Evolutionary conservation across 768 basidiomycete genomes (phyloP), one percentile per base, ranked within the genome.

Genomic region (Mycena capillaripes): DNA sequence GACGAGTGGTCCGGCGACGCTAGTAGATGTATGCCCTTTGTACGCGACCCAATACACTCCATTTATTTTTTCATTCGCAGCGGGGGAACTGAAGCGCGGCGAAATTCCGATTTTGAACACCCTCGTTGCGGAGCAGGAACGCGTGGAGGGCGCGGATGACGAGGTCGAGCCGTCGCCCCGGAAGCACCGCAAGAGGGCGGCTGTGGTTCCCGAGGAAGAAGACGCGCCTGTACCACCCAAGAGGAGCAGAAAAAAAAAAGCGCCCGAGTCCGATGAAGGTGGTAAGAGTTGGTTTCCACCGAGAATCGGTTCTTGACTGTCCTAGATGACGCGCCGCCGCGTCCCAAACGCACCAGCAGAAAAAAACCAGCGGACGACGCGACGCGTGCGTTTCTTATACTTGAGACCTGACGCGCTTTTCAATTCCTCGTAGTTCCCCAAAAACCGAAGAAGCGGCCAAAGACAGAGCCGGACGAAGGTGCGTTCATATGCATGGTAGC

Each of bases 1-100:
- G 73, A 70, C 6, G 76, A 79, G 19, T 85, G 83, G 83, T 69
- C 71, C 19, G 48, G 66, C 44, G 71, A 58, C n/a, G 59, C 42
- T 4, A n/a, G 42, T 17, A 58, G 53, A 55, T 56, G 65, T 72
- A 72, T 14, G 65, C 44, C 12, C 16, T 38, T 34, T 62, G 53
- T 62, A 46, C 60, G 44, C 34, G 16, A n/a, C n/a, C n/a, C 30
- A 16, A 38, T 38, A 0, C n/a, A 52, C 27, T 38, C 4, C 16
- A 30, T 61, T 38, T 36, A 34, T 40, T 44, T 55, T 29, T 29
- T 32, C 0, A 11, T 46, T 48, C 25, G 32, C n/a, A 70, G 69
- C 61, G 23, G 42, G 55, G 5, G 32, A 23, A 38, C 46, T 32
- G n/a, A 50, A 34, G 61, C 29, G 3, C 23, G 62, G 34, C 46